Evolutionary conservation across 306 rosid species (phyloP).

Genomic region (Prunus salicina): DNA sequence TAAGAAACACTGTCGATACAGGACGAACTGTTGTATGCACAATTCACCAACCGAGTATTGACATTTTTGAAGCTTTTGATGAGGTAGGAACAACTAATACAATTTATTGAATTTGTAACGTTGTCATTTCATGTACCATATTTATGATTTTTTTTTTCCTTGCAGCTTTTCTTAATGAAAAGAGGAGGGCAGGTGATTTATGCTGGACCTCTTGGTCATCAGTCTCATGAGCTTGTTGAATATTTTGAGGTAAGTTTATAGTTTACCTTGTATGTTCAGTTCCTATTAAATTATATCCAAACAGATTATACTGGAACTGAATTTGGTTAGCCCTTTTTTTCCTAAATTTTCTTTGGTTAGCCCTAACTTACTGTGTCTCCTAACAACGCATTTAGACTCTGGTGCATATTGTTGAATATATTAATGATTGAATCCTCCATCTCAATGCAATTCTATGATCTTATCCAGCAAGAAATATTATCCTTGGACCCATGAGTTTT

Average conservation of each 20-base stretch:
- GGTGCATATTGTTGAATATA: too few species aligned
- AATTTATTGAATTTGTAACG: background rate
- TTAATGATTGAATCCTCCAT: background rate
- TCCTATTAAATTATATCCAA: background rate
- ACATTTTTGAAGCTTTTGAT: conserved; percentile 89
- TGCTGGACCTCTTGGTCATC: conserved; percentile 66
- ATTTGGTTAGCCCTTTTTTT: too few species aligned
- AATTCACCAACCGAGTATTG: conserved; percentile 91
- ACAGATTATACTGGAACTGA: background rate
- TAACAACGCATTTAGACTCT: background rate
- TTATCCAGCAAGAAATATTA: background rate
- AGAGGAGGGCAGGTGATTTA: conserved; percentile 85
- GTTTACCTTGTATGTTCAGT: background rate
- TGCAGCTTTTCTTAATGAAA: conserved; percentile 65
- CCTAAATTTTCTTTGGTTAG: background rate
- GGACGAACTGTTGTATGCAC: conserved; percentile 95
- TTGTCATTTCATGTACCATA: background rate
- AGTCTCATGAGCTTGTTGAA: conserved; percentile 66
- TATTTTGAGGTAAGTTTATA: conserved; percentile 57
- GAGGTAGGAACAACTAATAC: conserved; percentile 39
- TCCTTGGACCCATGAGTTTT: background rate
- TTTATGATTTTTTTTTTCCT: background rate
- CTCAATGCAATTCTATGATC: background rate
- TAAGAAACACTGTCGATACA: conserved; percentile 82
- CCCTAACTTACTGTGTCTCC: background rate